Evolutionary conservation across 177 flowering plant genomes (phyloP).

Genomic region (Vitis hybrid): DNA sequence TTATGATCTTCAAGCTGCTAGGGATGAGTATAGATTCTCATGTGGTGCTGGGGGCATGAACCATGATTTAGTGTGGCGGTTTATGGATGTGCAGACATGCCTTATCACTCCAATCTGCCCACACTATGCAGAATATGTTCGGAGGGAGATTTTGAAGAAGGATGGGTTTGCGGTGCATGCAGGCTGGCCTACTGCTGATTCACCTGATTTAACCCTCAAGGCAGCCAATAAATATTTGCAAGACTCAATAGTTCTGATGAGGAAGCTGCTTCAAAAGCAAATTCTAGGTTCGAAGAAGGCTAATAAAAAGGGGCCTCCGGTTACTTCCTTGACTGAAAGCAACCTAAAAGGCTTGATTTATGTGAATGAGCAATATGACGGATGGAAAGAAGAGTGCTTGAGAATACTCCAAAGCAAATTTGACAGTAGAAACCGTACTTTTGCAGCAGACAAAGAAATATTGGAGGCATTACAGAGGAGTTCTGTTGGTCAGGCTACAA

Average conservation of each 20-base stretch:
- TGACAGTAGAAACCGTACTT: conserved; percentile 31
- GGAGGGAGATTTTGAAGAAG: conserved; percentile 76
- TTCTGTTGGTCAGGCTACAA: conserved; percentile 38
- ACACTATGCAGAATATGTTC: conserved; percentile 81
- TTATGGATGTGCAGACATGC: conserved; percentile 94
- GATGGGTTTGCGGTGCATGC: conserved; percentile 70
- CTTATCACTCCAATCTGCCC: conserved; percentile 89
- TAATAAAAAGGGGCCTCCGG: conserved; percentile 48
- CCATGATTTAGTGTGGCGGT: conserved; percentile 61
- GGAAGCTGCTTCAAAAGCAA: conserved; percentile 83
- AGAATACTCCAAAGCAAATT: conserved; percentile 61
- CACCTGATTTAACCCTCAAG: conserved; percentile 69
- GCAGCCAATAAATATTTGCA: conserved; percentile 82
- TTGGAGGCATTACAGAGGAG: conserved; percentile 49
- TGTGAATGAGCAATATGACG: conserved; percentile 80
- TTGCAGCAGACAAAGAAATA: conserved; percentile 75
- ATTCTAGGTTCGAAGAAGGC: conserved; percentile 62
- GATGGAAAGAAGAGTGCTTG: conserved; percentile 88
- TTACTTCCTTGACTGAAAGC: conserved; percentile 25
- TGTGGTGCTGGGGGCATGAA: conserved; percentile 84
- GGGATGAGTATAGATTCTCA: conserved; percentile 86
- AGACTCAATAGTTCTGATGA: conserved; percentile 64
- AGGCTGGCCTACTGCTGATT: conserved; percentile 72
- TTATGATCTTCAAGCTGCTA: conserved; percentile 90
- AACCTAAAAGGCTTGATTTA: conserved; percentile 58